Evolutionary conservation across 331 rosid species (phyloP), one percentile per base, ranked within the genome.

Genomic region (Quercus lobata): DNA sequence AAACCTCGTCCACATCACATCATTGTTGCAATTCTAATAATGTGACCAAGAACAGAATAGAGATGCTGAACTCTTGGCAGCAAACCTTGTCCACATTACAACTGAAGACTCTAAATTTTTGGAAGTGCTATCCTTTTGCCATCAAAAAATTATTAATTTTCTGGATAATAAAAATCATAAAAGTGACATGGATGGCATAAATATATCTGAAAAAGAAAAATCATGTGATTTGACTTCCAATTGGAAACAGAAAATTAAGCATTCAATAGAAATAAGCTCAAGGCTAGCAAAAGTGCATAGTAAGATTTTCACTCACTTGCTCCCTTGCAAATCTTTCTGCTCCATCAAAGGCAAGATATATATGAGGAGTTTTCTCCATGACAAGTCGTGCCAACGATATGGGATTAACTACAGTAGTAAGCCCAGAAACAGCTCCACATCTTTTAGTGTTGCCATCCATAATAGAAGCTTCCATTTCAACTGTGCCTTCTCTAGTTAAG

Each of bases 381-480:
- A 94, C 89, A 80, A 90, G 68, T 16, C 97, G 83, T 54, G 97
- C 98, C 60, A 94, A 79, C 57, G 97, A 94, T 49, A 94, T 80
- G 61, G 98, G 78, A 80, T 94, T 94, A 70, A 91, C 87, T 7
- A 94, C 95, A 1, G 97, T 94, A 1, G 88, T 85, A 57, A 94
- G 90, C 2, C 98, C 98, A 25, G 97, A 94, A 79, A 94, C 97
- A 57, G 97, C 94, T 32, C 97, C 98, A 69, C 97, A 95, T 66
- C 88, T 90, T 91, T 75, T 90, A 2, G 89, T 84, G 37, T 75
- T 76, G 7, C 96, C 91, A 53, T 94, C 98, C 98, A 94, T 94
- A 29, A 94, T 92, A 25, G 91, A 81, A 76, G 98, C 98, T 77
- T 94, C 98, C 98, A 94, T 94, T 87, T 94, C 98, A 21, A 94